Conservation (phyloP, 202 grass and related monocot genomes). For the Panicum hallii region DNA sequence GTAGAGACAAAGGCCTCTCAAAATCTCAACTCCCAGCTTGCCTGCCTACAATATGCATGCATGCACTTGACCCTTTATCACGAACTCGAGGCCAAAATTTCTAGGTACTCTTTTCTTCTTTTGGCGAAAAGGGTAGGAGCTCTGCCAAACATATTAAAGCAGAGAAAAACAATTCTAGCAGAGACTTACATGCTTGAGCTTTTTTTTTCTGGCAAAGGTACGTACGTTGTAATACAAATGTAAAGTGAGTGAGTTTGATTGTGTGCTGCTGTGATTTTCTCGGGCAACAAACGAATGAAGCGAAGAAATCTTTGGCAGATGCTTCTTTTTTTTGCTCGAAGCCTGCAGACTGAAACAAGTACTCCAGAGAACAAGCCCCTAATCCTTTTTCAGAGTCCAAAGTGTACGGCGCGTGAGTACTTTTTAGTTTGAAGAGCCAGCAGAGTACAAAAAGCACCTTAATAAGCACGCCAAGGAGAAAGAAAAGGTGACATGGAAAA, state of each 20-base stretch:
- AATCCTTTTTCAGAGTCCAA: not conserved
- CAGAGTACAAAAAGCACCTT: constrained; percentile 32
- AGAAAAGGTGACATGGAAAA: constrained; percentile 17
- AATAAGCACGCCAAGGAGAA: not conserved
- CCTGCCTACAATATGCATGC: not conserved
- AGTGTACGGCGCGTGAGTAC: not conserved
- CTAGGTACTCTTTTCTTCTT: not conserved
- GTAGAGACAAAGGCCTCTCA: constrained; percentile 43
- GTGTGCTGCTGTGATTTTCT: not conserved
- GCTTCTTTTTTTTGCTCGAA: too few species aligned
- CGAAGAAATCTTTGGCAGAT: too few species aligned
- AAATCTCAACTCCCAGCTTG: not conserved
- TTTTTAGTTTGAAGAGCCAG: constrained; percentile 29
- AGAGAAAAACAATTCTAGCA: not conserved
- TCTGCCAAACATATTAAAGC: not conserved
- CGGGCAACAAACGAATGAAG: too few species aligned
- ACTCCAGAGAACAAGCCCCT: not conserved
- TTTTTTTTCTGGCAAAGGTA: not conserved
- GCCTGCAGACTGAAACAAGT: not conserved
- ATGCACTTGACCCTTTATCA: not conserved
- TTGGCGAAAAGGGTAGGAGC: not conserved
- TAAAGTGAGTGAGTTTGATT: not conserved
- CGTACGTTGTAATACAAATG: not conserved
- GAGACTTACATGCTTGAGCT: not conserved
- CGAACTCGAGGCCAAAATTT: not conserved